A percentile compares a stretch with the other conserved stretches of the same genome.
phyloP scores from a whole-genome alignment of 169 alveolate genomes.

The Plasmodium gonderi region DNA sequence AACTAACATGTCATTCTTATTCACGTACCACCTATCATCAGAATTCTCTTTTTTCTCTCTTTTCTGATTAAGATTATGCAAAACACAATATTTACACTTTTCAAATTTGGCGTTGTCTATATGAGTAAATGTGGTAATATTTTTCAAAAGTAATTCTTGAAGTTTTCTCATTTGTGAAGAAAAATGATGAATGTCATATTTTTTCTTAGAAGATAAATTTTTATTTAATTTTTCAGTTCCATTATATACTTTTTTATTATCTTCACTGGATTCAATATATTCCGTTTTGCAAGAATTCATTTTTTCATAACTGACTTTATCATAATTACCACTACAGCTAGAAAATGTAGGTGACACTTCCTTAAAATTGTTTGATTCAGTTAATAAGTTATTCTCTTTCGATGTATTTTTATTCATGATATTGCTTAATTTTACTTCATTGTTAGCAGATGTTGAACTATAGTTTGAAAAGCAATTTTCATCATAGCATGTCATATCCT shows the following conservation, averaged over 20 bases:
- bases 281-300: not conserved
- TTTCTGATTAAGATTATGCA: constrained; percentile 2
- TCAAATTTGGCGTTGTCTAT: not conserved
- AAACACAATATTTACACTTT: constrained; percentile 5
- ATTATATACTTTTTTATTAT: not conserved
- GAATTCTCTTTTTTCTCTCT: not conserved
- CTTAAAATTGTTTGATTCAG: not conserved
- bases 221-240: not conserved
- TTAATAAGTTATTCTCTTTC: not conserved
- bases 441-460: not conserved
- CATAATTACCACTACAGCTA: not conserved
- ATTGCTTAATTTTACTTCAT: not conserved
- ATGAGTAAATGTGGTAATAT: not conserved
- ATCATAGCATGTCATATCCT: not conserved
- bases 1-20: too few species aligned
- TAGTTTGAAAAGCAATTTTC: not conserved
- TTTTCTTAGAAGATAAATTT: not conserved
- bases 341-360: not conserved
- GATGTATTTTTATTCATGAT: not conserved
- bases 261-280: not conserved
- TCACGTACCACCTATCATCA: not conserved
- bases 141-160: not conserved
- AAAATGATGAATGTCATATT: not conserved
- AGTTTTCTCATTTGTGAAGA: not conserved
- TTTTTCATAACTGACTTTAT: not conserved